Evolutionary conservation across 805 yeast species (phyloP), one percentile per base, ranked within the genome.

Genomic region (Myxozyma sirexii): DNA sequence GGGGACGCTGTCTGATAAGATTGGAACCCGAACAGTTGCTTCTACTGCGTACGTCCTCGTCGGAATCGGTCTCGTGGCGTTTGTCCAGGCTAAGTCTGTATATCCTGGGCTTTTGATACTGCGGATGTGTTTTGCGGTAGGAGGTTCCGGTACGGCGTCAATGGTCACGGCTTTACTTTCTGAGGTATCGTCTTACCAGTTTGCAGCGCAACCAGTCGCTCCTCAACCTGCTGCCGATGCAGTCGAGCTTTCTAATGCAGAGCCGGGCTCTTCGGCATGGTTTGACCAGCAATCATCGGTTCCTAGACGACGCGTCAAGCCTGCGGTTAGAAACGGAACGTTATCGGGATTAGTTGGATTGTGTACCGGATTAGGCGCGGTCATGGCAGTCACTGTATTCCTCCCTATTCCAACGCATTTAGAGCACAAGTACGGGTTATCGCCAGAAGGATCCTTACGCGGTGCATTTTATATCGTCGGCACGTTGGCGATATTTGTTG

Each of bases 301-400:
- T 13, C 39, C 43, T 5, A 41, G 43, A 4, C 31, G 54, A 4
- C 33, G 54, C 10, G 49, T 23, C n/a, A 48, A 48, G 23, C 49
- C 56, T 23, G 49, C 44, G 21, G 59, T 49, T 1, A 73, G 76
- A 47, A 81, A 79, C 63, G 90, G 90, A 1, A 80, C 79, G 62
- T 75, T 79, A 55, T 79, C 87, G 0, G 86, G 90, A 0, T 68
- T 84, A 23, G 78, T 86, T 44, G 92, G 92, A 1, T 70, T 84
- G 15, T 74, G 80, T 50, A 78, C 87, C 17, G 90, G 90, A 0
- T 68, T 83, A 17, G 91, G 91, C 50, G 91, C 90, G 1, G 78
- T 86, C 1, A 80, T 84, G 60, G 79, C 89, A 0, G 89, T 85
- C 0, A 68, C 80, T 0, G 71, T 79, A 42, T 78, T 83, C 43